Percentiles rank a stretch among this genome's conserved stretches.
phyloP scores from a whole-genome alignment of 2,329 filamentous ascomycete genomes.

The Colletotrichum sojae region DNA sequence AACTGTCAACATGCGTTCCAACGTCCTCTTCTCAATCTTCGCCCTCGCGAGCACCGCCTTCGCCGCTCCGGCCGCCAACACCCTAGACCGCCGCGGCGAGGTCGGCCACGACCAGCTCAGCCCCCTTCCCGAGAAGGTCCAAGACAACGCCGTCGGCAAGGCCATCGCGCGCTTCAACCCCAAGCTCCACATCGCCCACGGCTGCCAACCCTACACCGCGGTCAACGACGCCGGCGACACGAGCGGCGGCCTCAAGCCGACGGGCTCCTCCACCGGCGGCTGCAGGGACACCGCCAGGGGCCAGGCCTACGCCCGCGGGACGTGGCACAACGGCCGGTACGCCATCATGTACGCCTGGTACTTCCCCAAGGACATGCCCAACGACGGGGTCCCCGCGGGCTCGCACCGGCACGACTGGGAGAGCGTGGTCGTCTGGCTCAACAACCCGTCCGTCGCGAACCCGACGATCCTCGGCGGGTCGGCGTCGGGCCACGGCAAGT shows the following conservation, averaged over 20 bases:
- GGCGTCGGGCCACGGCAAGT: constrained; percentile 55
- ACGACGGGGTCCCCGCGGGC: constrained; percentile 45
- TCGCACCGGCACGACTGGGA: constrained; percentile 60
- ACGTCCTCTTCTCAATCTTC: not conserved
- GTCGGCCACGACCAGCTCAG: constrained; percentile 19
- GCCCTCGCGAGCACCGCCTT: not conserved
- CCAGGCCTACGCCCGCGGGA: constrained; percentile 55
- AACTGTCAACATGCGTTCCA: constrained; percentile 1
- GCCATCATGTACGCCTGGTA: constrained; percentile 62
- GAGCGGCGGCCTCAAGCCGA: constrained; percentile 52
- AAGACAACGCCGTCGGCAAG: constrained; percentile 11
- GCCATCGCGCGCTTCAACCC: constrained; percentile 33
- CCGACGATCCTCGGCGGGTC: constrained; percentile 53
- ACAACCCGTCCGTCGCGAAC: constrained; percentile 44
- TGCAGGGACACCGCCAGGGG: constrained; percentile 51
- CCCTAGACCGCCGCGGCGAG: not conserved
- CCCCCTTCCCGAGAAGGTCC: constrained; percentile 1
- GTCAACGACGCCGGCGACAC: constrained; percentile 19
- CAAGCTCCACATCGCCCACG: constrained; percentile 28
- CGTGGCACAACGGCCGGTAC: constrained; percentile 47
- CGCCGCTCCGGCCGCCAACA: not conserved
- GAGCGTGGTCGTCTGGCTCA: constrained; percentile 51
- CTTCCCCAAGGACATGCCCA: constrained; percentile 61
- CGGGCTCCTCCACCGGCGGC: constrained; percentile 48
- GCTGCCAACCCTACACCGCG: constrained; percentile 21